Evolutionary conservation across 2,329 filamentous ascomycete species (phyloP), one percentile per base, ranked within the genome.

Genomic region (Beauveria caledonica): DNA sequence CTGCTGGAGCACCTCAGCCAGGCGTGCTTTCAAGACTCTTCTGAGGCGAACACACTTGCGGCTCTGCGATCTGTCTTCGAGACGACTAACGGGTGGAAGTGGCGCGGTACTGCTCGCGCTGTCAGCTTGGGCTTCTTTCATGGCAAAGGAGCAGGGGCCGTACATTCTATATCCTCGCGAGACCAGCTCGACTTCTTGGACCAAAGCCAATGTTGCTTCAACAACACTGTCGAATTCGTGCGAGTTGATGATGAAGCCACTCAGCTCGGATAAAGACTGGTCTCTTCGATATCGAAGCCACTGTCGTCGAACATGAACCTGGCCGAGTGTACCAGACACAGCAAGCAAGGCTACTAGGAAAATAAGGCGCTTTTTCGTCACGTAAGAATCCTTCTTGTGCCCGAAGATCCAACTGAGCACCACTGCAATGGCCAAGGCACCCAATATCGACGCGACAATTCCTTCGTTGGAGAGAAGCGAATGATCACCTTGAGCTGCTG

Each of bases 101-200:
- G 92, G 93, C 17, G 86, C 88, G 78, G 90, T 96, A 75, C 90
- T 95, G 58, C 40, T 62, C 61, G 23, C 39, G 52, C 68, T 59
- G 62, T 69, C 55, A 69, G 52, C 25, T 62, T 62, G 25, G 15
- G 10, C 58, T 23, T 23, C 58, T 64, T 10, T 3, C 3, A 13
- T 33, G 7, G 42, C 25, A 19, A 49, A 13, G 21, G 54, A 64
- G 61, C 21, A 53, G 76, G 86, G 72, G 7, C 3, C 58, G 36
- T 74, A 91, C 86, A 96, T 80, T 74, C 90, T 83, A 73, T 96
- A 97, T 23, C 92, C 92, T 66, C 92, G 85, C 33, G 92, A 95
- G 27, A 97, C 92, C 36, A 97, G 80, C 75, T 97, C 92, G n/a
- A 97, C 92, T 74, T 97, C 92, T 72, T 96, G 92, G 63, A 97